Base-by-base conservation (phyloP, 495 filamentous ascomycete species). In the Hypoxylon perforatum region DNA sequence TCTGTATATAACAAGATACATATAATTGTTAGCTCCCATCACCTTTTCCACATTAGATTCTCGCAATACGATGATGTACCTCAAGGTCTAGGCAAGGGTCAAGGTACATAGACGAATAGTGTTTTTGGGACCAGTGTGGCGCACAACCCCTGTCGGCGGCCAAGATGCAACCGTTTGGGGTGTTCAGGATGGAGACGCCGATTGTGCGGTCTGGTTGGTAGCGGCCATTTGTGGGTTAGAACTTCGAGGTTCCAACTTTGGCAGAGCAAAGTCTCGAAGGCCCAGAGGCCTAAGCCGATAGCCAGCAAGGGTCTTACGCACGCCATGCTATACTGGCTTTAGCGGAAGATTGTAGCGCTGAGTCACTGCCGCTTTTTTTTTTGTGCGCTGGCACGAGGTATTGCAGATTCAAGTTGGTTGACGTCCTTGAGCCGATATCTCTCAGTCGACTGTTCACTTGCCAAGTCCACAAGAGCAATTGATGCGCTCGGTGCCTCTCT, bases 1-100 rank as follows among this genome's bases (percentile, higher is more conserved):
- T 53, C 61, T 52, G 60, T 73, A 71, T 69, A 69, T 75, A 73
- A 68, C 58, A 70, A 70, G 70, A 69, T 73, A 66, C 70, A 54
- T 64, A 63, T 41, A 70, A 58, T 64, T 66, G 57, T 63, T 71
- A 69, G 66, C 68, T 68, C 49, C 38, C 62, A 70, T 63, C 52
- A 55, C 47, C 61, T 44, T 65, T 65, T 65, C 47, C 35, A 66
- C 62, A 51, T 50, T 64, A 57, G 47, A 66, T 57, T 21, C 48
- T 55, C 57, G 51, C 38, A 63, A 66, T 47, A 62, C 39, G 53
- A 50, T 50, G 61, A 66, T 65, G 67, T 70, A 70, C 67, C 67
- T 49, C 58, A 63, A 39, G 62, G 33, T 46, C 30, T 56, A 17
- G 62, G 53, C 67, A 66, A 51, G 67, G 67, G 63, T 59, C 39